Evolutionary conservation across 2,329 filamentous ascomycete genomes (phyloP).

Genomic region (Arthrobotrys sinensis): DNA sequence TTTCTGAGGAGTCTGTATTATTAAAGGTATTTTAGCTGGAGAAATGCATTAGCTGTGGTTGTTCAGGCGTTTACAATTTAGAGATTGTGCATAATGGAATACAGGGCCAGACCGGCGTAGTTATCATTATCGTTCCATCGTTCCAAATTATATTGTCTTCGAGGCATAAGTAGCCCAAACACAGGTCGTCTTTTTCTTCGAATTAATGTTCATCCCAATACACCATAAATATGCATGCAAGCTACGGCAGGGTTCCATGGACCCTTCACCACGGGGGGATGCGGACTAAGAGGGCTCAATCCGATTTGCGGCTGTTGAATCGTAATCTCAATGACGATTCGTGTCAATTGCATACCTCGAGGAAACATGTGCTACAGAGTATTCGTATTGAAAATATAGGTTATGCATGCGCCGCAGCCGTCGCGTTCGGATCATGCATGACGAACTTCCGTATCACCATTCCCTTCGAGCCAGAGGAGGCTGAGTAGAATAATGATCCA

Average conservation of each 20-base stretch:
- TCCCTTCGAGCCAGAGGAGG: not conserved
- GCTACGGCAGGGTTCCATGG: too few species aligned
- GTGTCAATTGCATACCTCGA: not conserved
- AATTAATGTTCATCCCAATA: too few species aligned
- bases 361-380: not conserved
- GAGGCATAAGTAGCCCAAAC: not conserved
- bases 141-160: not conserved
- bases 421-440: constrained; percentile 18
- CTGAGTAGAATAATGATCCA: too few species aligned
- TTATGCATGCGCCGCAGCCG: constrained; percentile 9
- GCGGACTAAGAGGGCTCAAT: too few species aligned
- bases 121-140: not conserved
- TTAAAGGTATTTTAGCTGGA: constrained; percentile 52
- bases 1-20: constrained; percentile 50
- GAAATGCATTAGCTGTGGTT: constrained; percentile 50
- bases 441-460: not conserved
- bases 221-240: too few species aligned
- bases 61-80: constrained; percentile 27
- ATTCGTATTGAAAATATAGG: not conserved
- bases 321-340: not conserved
- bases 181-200: not conserved
- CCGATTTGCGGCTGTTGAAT: too few species aligned
- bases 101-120: constrained; percentile 15
- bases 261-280: too few species aligned
- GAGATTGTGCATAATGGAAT: constrained; percentile 28